A percentile compares a stretch with the other conserved stretches of the same genome.
These are phyloP conservation scores for Cupressus sempervirens DNA, from an alignment of 75 land plant genomes.

Conservation along the genomic window DNA sequence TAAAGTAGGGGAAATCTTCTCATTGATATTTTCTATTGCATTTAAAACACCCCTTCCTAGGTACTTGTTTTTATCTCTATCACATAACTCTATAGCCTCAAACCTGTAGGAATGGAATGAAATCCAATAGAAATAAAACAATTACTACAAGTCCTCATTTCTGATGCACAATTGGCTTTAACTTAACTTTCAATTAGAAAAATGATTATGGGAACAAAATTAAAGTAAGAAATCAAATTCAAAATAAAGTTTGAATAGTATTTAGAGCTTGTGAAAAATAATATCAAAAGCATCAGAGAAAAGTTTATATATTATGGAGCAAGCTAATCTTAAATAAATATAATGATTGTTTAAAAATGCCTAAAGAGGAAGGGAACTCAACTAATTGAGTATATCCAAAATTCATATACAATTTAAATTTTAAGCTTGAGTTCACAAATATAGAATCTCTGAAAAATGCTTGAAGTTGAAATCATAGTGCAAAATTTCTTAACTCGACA, in stretches of 20 bases:
- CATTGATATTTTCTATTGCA: constrained; percentile 85
- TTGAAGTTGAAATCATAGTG: too few species aligned
- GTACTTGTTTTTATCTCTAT: constrained; percentile 80
- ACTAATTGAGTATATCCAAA: not conserved
- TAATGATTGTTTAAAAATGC: not conserved
- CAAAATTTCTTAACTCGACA: too few species aligned
- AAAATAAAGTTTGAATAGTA: not conserved
- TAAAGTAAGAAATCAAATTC: not conserved
- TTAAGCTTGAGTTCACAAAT: not conserved
- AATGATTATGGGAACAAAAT: not conserved
- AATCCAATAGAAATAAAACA: not conserved
- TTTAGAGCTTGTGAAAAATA: not conserved
- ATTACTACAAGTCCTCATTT: not conserved
- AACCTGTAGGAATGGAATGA: constrained; percentile 35
- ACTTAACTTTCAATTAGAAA: not conserved
- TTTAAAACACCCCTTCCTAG: constrained; percentile 89
- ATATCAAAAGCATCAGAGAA: not conserved
- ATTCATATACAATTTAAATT: not conserved
- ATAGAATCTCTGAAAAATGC: not conserved
- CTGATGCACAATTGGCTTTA: not conserved
- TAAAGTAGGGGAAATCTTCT: constrained; percentile 78
- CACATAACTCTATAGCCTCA: constrained; percentile 91
- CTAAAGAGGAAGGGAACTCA: too few species aligned
- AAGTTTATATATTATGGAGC: not conserved
- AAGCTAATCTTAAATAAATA: not conserved